Conservation (phyloP, 495 filamentous ascomycete species). For the Lindgomyces ingoldianus region DNA sequence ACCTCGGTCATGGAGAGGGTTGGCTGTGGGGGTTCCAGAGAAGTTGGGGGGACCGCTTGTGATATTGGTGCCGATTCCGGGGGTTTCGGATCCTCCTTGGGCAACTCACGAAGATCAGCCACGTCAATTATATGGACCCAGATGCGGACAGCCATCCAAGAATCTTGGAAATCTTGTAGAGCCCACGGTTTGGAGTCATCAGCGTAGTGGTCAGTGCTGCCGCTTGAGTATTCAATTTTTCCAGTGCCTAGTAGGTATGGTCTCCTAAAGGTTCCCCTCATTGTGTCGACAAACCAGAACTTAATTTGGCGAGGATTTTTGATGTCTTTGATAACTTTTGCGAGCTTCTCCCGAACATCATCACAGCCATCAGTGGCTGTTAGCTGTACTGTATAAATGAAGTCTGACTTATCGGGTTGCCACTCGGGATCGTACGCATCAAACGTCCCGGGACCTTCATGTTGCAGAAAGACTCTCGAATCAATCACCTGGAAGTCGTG, state of each 20-base stretch:
- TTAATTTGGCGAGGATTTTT: constrained; percentile 38
- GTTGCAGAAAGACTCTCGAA: constrained; percentile 33
- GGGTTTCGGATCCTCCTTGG: constrained; percentile 19
- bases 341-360: constrained; percentile 36
- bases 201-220: constrained; percentile 28
- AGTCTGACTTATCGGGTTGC: constrained; percentile 13
- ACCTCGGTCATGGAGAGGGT: not conserved
- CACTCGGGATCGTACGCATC: constrained; percentile 36
- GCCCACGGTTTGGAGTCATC: constrained; percentile 24
- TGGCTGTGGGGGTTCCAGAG: not conserved
- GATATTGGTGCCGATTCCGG: constrained; percentile 10
- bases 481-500: constrained; percentile 38
- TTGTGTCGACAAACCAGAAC: constrained; percentile 38
- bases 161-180: constrained; percentile 11
- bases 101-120: constrained; percentile 29
- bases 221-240: constrained; percentile 35
- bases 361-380: constrained; percentile 17
- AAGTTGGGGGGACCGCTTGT: not conserved
- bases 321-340: constrained; percentile 29
- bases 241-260: constrained; percentile 33
- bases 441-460: constrained; percentile 37
- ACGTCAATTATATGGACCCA: constrained; percentile 37
- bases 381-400: constrained; percentile 26
- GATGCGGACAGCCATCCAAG: constrained; percentile 23
- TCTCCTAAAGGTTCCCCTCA: constrained; percentile 18